Evolutionary conservation across 306 rosid genomes (phyloP).

Genomic region (Elaeagnus macrophylla): DNA sequence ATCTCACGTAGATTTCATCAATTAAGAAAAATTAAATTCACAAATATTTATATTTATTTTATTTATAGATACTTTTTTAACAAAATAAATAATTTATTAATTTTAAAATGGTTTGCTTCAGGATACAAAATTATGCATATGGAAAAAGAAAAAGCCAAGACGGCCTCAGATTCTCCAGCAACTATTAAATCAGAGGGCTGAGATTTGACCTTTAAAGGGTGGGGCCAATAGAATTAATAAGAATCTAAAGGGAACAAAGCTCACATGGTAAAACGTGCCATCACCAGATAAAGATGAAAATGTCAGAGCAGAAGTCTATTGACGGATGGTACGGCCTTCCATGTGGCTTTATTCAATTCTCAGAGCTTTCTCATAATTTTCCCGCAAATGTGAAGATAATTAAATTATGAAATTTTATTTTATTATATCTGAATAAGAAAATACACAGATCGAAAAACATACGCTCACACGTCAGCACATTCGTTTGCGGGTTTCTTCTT

Average conservation of each 20-base stretch:
- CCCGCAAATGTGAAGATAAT: background rate
- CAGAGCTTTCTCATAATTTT: background rate
- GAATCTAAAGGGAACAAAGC: slow-evolving; percentile 31
- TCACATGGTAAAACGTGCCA: slow-evolving; percentile 67
- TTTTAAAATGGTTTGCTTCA: no score
- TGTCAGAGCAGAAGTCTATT: slow-evolving; percentile 25
- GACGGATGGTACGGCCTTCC: slow-evolving; percentile 53
- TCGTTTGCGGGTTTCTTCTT: background rate
- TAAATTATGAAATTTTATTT: background rate
- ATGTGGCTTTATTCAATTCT: slow-evolving; percentile 30
- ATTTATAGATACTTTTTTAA: no score
- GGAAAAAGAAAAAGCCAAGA: no score
- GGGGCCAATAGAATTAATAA: slow-evolving; percentile 20
- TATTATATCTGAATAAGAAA: background rate
- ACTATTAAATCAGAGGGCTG: background rate
- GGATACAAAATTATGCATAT: no score
- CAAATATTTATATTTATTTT: no score
- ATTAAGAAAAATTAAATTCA: no score
- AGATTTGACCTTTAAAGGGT: background rate
- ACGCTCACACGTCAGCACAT: slow-evolving; percentile 22
- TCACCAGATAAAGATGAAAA: slow-evolving; percentile 2
- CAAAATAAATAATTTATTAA: no score
- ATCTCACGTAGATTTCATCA: no score
- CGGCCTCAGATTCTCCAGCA: no score
- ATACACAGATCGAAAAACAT: slow-evolving; percentile 5